Evolutionary conservation across 805 yeast genomes (phyloP), one percentile per base, ranked within the genome.

Genomic region (Candida xiaguanensis): DNA sequence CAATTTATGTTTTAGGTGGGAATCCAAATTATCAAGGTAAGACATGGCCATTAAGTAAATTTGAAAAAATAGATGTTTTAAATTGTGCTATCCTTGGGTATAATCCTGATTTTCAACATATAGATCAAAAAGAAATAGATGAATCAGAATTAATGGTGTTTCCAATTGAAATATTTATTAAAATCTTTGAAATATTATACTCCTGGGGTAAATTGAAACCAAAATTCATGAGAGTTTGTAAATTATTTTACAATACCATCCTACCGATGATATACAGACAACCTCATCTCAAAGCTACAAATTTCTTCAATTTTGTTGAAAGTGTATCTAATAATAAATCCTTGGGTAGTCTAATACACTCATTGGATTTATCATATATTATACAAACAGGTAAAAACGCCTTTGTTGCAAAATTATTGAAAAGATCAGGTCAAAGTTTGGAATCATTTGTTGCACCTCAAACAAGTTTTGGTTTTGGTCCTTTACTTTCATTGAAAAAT

Each of bases 301-400:
- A 89, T 57, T 90, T 88, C 54, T 63, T 66, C 42, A 57, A 60
- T 18, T 93, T 91, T 63, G 91, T 89, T 31, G 86, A 83, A 7
- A 64, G 87, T 0, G 67, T 85, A 24, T 65, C 81, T 18, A 49
- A 61, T 41, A 63, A 73, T 56, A 72, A 72, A 46, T 55, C 53
- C 19, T 59, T 78, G 28, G 91, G 90, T 3, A 61, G 70, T 8
- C 53, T 74, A 41, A 93, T 93, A 12, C 70, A 68, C 39, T 70
- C 68, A 12, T 68, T 93, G 30, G 93, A 93, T 55, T 67, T 93
- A 26, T 75, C 95, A 8, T 72, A 77, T 31, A 87, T 90, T 34
- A 79, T 89, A 44, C 98, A 93, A 59, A 74, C 87, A 26, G 98
- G 98, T 9, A 89, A 86, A 57, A 93, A 89, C 60, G 91, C 97